phyloP scores from a whole-genome alignment of 805 yeast species.

The Saccharomycopsis oosterbeekiorum region DNA sequence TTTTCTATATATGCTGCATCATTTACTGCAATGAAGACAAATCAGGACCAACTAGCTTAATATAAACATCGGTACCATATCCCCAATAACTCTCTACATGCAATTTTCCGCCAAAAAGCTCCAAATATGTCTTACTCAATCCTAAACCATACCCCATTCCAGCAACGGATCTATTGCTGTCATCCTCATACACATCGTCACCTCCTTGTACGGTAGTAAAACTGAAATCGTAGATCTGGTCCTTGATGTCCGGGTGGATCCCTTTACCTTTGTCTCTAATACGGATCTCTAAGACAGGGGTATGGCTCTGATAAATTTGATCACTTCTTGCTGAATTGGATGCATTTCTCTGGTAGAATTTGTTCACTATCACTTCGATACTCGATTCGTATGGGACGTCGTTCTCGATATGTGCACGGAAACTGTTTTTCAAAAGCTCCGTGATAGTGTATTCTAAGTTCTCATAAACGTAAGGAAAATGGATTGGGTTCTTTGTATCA shows the following conservation, averaged over 20 bases:
- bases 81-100: conserved; percentile 65
- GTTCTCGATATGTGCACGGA: conserved; percentile 79
- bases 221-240: conserved; percentile 74
- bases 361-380: conserved; percentile 20
- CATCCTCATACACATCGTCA: conserved; percentile 28
- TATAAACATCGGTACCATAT: conserved; percentile 70
- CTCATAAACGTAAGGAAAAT: conserved; percentile 75
- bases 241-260: conserved; percentile 54
- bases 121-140: conserved; percentile 63
- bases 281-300: conserved; percentile 53
- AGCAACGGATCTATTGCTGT: conserved; percentile 46
- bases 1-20: not conserved
- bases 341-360: conserved; percentile 14
- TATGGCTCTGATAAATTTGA: conserved; percentile 24
- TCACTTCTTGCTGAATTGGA: conserved; percentile 21
- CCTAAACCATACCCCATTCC: conserved; percentile 98
- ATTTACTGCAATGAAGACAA: conserved; percentile 1
- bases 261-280: conserved; percentile 88
- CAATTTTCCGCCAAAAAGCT: conserved; percentile 60
- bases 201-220: conserved; percentile 74
- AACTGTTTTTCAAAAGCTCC: conserved; percentile 79
- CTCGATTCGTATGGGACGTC: conserved; percentile 22
- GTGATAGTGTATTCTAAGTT: conserved; percentile 83
- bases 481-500: conserved; percentile 24
- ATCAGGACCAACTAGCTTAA: conserved; percentile 31